These are phyloP conservation scores for Hemileccinum rubropunctum DNA, from an alignment of 768 basidiomycete genomes.

Conservation along the genomic window DNA sequence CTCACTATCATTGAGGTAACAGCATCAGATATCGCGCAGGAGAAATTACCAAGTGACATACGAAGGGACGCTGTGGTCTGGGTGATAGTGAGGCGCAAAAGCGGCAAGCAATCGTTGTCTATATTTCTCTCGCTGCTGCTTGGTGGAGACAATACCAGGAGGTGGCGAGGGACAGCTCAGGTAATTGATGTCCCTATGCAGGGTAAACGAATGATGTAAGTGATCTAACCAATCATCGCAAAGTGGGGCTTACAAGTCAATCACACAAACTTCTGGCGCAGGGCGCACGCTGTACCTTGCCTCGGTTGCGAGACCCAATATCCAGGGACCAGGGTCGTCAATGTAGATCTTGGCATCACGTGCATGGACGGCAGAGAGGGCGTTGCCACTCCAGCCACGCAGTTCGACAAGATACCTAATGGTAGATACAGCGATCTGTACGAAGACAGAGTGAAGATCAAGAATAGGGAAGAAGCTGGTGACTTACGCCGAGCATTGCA, in stretches of 20 bases:
- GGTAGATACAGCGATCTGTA: slow-evolving; percentile 81
- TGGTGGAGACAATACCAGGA: slow-evolving; percentile 66
- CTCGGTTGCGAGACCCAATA: slow-evolving; percentile 86
- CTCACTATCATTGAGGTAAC: slow-evolving; percentile 51
- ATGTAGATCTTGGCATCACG: slow-evolving; percentile 92
- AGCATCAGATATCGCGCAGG: neutral
- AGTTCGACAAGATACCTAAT: slow-evolving; percentile 90
- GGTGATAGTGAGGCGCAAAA: slow-evolving; percentile 84
- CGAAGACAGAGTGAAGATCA: slow-evolving; percentile 3
- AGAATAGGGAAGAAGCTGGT: neutral
- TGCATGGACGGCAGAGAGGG: slow-evolving; percentile 77
- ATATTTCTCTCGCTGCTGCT: slow-evolving; percentile 79
- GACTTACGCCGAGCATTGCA: slow-evolving; percentile 80
- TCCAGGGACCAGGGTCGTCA: slow-evolving; percentile 97
- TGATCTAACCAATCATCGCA: neutral
- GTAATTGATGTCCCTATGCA: slow-evolving; percentile 71
- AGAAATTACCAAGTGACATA: slow-evolving; percentile 22
- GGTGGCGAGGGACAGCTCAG: slow-evolving; percentile 84
- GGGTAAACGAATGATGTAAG: slow-evolving; percentile 3
- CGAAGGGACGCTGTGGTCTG: slow-evolving; percentile 83
- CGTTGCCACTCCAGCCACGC: slow-evolving; percentile 90
- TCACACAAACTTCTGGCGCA: slow-evolving; percentile 79
- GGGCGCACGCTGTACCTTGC: slow-evolving; percentile 75
- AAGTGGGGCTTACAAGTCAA: slow-evolving; percentile 65
- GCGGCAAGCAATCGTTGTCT: slow-evolving; percentile 69